Evolutionary conservation across 2,329 filamentous ascomycete genomes (phyloP).

Genomic region (Claviceps purpurea): DNA sequence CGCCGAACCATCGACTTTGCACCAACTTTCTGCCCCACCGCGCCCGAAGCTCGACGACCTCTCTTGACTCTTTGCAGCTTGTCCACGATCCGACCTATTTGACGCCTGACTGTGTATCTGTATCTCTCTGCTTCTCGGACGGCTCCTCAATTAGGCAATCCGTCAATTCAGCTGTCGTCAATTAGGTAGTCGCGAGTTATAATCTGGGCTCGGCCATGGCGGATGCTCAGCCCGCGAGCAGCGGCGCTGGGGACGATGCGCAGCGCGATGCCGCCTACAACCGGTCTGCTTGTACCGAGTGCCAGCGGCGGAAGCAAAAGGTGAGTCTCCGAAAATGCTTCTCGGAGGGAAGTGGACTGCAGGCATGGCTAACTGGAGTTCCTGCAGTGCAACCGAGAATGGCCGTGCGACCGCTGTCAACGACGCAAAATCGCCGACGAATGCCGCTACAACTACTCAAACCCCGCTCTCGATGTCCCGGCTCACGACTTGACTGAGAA

Average conservation of each 20-base stretch:
- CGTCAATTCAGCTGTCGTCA: too few relatives aligned
- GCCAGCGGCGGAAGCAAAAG: constrained; percentile 26
- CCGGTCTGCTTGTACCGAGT: constrained; percentile 29
- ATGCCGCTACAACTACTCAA: constrained; percentile 14
- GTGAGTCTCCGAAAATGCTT: constrained; percentile 7
- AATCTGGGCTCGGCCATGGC: not conserved
- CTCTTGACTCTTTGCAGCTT: too few relatives aligned
- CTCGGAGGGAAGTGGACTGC: not conserved
- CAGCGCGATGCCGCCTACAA: constrained; percentile 9
- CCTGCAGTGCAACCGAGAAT: constrained; percentile 18
- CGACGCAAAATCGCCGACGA: constrained; percentile 17
- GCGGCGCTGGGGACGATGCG: not conserved
- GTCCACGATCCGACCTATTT: too few relatives aligned
- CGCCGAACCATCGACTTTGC: too few relatives aligned
- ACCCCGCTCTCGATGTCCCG: not conserved
- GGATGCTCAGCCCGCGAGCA: not conserved
- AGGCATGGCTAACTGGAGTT: not conserved
- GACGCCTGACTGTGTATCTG: too few relatives aligned
- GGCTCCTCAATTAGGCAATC: too few relatives aligned
- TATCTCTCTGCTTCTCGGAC: too few relatives aligned
- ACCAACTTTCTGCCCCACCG: too few relatives aligned
- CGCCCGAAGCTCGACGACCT: too few relatives aligned
- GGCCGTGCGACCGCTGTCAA: constrained; percentile 20
- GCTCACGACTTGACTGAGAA: constrained; percentile 3
- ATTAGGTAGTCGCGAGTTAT: too few relatives aligned